Percentiles rank a stretch among this genome's conserved stretches.
Conservation (phyloP, 2,329 filamentous ascomycete species). For the Penicillium italicum region DNA sequence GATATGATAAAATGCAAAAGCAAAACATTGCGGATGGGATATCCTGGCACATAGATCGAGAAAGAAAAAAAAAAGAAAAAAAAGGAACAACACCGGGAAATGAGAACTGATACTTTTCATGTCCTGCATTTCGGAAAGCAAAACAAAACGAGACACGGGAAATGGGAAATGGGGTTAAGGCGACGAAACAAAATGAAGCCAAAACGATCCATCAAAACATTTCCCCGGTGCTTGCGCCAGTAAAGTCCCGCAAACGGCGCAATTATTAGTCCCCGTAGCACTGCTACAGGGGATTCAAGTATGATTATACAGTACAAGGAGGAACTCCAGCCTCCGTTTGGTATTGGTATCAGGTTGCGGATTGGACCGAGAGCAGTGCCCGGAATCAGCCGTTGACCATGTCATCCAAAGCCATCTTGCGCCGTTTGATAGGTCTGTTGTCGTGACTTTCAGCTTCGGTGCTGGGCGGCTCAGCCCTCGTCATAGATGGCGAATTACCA, state of each 20-base stretch:
- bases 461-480: constrained; percentile 14
- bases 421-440: constrained; percentile 33
- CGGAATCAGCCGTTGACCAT: constrained; percentile 37
- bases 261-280: constrained; percentile 20
- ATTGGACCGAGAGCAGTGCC: background rate
- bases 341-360: background rate
- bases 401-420: constrained; percentile 41
- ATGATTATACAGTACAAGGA: constrained; percentile 25
- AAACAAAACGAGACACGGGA: background rate
- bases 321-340: constrained; percentile 3
- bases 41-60: background rate
- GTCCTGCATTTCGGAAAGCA: background rate
- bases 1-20: background rate
- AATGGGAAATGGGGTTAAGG: background rate
- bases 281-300: constrained; percentile 18
- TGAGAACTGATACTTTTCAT: constrained; percentile 5
- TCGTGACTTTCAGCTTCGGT: constrained; percentile 22
- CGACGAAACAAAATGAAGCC: background rate
- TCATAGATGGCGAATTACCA: constrained; percentile 16
- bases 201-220: background rate
- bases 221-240: background rate
- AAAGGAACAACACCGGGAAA: background rate
- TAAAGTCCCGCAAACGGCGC: background rate
- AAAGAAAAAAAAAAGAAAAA: background rate
- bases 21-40: constrained; percentile 5